phyloP scores from a whole-genome alignment of 192 early-diverging fungal genomes.

The Umbelopsis ramanniana region DNA sequence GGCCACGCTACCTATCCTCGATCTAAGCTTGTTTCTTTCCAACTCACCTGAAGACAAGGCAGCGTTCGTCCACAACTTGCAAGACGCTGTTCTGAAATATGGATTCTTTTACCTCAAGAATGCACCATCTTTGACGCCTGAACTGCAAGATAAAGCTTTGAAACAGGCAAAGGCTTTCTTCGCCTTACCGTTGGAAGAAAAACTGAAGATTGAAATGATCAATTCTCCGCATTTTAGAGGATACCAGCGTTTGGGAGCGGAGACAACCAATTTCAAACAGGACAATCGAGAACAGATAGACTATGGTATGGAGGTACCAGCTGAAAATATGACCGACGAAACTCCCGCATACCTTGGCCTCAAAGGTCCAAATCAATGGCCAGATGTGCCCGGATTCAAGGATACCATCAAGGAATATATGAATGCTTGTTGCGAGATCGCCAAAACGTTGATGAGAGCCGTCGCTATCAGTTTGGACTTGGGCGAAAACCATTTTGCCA shows the following conservation, averaged over 20 bases:
- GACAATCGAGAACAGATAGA: conserved; percentile 61
- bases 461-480: conserved; percentile 54
- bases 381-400: conserved; percentile 53
- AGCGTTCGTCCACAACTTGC: conserved; percentile 36
- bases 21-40: conserved; percentile 15
- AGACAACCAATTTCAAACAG: conserved; percentile 42
- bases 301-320: conserved; percentile 52
- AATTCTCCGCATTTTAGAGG: conserved; percentile 64
- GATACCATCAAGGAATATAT: conserved; percentile 43
- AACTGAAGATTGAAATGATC: conserved; percentile 56
- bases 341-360: conserved; percentile 52
- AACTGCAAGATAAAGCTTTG: conserved; percentile 40
- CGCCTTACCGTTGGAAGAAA: conserved; percentile 58
- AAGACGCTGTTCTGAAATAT: conserved; percentile 42
- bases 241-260: conserved; percentile 44
- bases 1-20: conserved; percentile 19
- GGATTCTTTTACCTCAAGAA: conserved; percentile 49
- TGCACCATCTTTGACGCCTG: conserved; percentile 24
- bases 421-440: conserved; percentile 44
- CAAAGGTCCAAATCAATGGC: conserved; percentile 68
- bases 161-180: conserved; percentile 50
- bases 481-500: conserved; percentile 37
- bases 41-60: neutral
- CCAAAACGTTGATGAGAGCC: conserved; percentile 48
- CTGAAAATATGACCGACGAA: conserved; percentile 21